Base-by-base conservation (phyloP, 345 rosid genomes). In the Moringa oleifera region DNA sequence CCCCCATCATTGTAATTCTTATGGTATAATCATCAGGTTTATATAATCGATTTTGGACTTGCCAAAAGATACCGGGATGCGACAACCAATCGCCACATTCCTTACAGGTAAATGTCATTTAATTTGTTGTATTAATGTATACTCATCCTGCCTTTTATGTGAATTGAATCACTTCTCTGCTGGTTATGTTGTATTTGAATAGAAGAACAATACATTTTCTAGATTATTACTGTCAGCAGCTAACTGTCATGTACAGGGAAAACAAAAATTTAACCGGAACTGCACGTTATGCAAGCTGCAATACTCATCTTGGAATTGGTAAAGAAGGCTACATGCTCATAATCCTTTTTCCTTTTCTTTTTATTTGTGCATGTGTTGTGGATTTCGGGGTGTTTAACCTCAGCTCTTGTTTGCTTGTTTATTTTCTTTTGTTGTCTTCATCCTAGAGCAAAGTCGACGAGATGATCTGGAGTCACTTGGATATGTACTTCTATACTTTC, bases 271-370 rank as follows among this genome's bases (percentile, higher is more conserved):
- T 94, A 70, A 94, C 97, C 0, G 99, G 99, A 60, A 94, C 99
- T 57, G 99, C 99, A 23, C 77, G 97, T 18, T 94, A 94, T 80
- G 97, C 97, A 10, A 94, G 99, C 75, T 85, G 97, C 79, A 94
- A 94, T 65, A 90, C 99, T 20, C 99, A 94, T 75, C 99, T 88
- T 65, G 99, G 99, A 54, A 94, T 90, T 69, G 97, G 99, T 94
- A 79, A 76, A 75, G 23, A 55, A 52, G 25, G 46, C 45, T 68
- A 13, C 20, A 31, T 41, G 6, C 47, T 41, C 12, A 16, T 41
- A 15, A 15, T 4, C 12, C 12, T 41, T 41, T 41, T 51, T 55
- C 37, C 54, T 47, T 63, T 33, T 49, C 20, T 20, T 21, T n/a
- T 50, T 23, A 9, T 9, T 47, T 70, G 11, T 21, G n/a, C n/a